phyloP scores from a whole-genome alignment of 768 basidiomycete genomes.

The Xerocomellus chrysenteron region DNA sequence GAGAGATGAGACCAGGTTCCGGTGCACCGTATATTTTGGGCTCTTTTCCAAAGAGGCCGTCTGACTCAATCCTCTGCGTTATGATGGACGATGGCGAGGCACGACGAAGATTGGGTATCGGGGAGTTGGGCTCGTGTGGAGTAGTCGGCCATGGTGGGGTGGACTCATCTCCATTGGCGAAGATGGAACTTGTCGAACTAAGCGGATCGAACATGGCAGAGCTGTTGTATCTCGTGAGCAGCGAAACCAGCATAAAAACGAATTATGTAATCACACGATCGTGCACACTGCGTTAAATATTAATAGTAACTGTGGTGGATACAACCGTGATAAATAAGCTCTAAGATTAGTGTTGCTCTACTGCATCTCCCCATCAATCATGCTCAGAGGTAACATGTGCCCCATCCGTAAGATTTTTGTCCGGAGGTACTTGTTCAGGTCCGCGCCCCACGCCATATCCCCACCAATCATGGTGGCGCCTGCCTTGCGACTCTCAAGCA shows the following conservation, averaged over 20 bases:
- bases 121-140: slow-evolving; percentile 68
- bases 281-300: too few relatives aligned
- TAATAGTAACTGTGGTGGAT: too few relatives aligned
- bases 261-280: slow-evolving; percentile 18
- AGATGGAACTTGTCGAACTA: slow-evolving; percentile 50
- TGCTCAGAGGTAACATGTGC: slow-evolving; percentile 70
- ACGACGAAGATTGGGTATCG: slow-evolving; percentile 68
- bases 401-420: slow-evolving; percentile 99
- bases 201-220: slow-evolving; percentile 71
- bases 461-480: slow-evolving; percentile 85
- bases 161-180: slow-evolving; percentile 49
- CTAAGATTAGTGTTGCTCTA: not conserved
- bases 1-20: slow-evolving; percentile 79
- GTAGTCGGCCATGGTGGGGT: slow-evolving; percentile 79
- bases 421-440: slow-evolving; percentile 91
- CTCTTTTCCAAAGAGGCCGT: slow-evolving; percentile 70
- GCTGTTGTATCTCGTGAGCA: not conserved
- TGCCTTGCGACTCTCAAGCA: slow-evolving; percentile 36
- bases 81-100: slow-evolving; percentile 52
- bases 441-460: slow-evolving; percentile 71
- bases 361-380: slow-evolving; percentile 13
- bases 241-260: not conserved
- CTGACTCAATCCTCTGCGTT: slow-evolving; percentile 49
- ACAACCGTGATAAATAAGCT: too few relatives aligned
- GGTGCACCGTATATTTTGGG: slow-evolving; percentile 88